Evolutionary conservation across 2,329 filamentous ascomycete genomes (phyloP).

Genomic region (Lizonia empirigonia): DNA sequence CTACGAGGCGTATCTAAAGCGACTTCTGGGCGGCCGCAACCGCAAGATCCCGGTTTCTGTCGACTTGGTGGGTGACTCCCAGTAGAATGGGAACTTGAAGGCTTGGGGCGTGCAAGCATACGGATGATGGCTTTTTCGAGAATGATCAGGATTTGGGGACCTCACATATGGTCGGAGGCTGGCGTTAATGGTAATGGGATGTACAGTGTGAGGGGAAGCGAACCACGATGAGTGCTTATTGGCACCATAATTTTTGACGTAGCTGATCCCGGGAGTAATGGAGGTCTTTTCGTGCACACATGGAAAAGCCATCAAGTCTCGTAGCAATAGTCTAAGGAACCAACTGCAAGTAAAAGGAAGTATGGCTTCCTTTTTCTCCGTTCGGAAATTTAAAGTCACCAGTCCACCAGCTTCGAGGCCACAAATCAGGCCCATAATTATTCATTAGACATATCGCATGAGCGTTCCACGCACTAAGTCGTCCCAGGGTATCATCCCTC

Average conservation of each 20-base stretch:
- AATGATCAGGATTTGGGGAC: neutral
- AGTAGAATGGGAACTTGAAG: neutral
- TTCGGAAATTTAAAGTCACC: neutral
- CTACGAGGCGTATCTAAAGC: constrained; percentile 33
- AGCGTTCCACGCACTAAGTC: constrained; percentile 8
- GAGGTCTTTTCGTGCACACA: neutral
- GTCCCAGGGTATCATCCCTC: constrained; percentile 30
- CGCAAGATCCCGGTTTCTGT: constrained; percentile 28
- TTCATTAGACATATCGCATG: constrained; percentile 23
- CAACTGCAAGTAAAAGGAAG: no score
- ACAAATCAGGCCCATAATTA: constrained; percentile 1
- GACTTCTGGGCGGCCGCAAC: constrained; percentile 24
- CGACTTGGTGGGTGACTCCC: neutral
- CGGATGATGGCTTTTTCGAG: no score
- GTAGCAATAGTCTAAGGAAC: no score
- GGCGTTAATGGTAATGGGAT: neutral
- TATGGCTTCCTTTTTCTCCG: no score
- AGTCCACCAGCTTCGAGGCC: neutral
- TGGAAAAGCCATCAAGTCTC: neutral
- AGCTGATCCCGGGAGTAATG: neutral
- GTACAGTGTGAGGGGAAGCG: neutral
- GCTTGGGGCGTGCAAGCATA: neutral
- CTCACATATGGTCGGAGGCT: neutral
- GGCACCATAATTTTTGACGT: neutral
- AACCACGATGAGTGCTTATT: neutral